Evolutionary conservation across 305 asterid species (phyloP).

Genomic region (Petunia hybrid): DNA sequence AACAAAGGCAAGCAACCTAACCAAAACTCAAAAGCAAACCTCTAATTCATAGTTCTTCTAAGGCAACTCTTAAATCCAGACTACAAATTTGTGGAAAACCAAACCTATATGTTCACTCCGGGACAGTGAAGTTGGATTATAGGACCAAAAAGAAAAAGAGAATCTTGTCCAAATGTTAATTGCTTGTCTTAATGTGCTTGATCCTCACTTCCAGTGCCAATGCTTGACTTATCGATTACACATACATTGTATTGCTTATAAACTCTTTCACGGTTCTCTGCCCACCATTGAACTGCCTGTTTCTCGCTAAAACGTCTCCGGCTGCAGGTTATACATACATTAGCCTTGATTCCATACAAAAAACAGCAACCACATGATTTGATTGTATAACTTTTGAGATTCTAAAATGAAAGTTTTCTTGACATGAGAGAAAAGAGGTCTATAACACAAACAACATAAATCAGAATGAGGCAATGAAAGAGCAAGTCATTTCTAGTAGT

Average conservation of each 20-base stretch:
- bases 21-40: conserved; percentile 47
- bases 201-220: conserved; percentile 88
- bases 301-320: conserved; percentile 95
- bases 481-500: too few relatives aligned
- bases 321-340: conserved; percentile 59
- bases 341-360: conserved; percentile 31
- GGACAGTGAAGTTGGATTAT: conserved; percentile 42
- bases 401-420: not conserved
- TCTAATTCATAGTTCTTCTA: conserved; percentile 40
- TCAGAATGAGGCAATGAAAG: too few relatives aligned
- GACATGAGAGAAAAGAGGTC: conserved; percentile 14
- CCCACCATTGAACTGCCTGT: conserved; percentile 99
- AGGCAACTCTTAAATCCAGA: conserved; percentile 49
- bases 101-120: conserved; percentile 52
- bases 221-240: conserved; percentile 79
- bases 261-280: conserved; percentile 93
- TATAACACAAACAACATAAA: not conserved
- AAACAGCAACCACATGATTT: conserved; percentile 29
- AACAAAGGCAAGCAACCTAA: conserved; percentile 51
- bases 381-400: conserved; percentile 1
- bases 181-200: conserved; percentile 61
- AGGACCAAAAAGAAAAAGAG: conserved; percentile 36
- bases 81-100: conserved; percentile 46
- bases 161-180: conserved; percentile 50
- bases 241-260: conserved; percentile 88